Conservation (phyloP, 1,139 yeast genomes). For the Debaryomyces sp. region DNA sequence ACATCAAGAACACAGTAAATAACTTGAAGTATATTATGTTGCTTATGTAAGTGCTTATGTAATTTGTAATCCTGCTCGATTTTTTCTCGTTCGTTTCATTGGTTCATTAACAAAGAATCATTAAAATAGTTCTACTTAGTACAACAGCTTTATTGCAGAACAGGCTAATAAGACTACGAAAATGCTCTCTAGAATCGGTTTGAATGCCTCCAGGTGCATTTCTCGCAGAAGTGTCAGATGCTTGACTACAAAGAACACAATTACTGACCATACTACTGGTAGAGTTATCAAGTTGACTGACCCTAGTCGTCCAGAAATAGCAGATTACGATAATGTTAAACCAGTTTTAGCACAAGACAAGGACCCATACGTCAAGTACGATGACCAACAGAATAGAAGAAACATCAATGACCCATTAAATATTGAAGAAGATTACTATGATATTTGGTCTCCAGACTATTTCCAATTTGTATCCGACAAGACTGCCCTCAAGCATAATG, state of each 20-base stretch:
- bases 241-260: slow-evolving; percentile 41
- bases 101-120: slow-evolving; percentile 1
- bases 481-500: slow-evolving; percentile 59
- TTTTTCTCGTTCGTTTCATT: slow-evolving; percentile 8
- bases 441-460: slow-evolving; percentile 88
- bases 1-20: not conserved
- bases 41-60: slow-evolving; percentile 6
- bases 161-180: not conserved
- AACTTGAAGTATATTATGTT: not conserved
- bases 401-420: slow-evolving; percentile 73
- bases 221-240: slow-evolving; percentile 21
- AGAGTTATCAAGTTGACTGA: slow-evolving; percentile 46
- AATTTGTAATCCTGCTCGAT: not conserved
- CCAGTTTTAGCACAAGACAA: slow-evolving; percentile 62
- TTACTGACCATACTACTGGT: slow-evolving; percentile 46
- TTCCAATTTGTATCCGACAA: slow-evolving; percentile 61
- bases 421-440: slow-evolving; percentile 71
- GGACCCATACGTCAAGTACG: slow-evolving; percentile 74
- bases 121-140: not conserved
- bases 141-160: not conserved
- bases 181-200: slow-evolving; percentile 35
- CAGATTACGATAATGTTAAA: slow-evolving; percentile 44
- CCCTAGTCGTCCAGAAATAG: slow-evolving; percentile 48
- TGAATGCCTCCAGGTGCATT: slow-evolving; percentile 19
- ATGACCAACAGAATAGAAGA: slow-evolving; percentile 82